A percentile compares a stretch with the other conserved stretches of the same genome.
Conservation (phyloP, 352 stramenopile species). For the Globisporangium nunn region DNA sequence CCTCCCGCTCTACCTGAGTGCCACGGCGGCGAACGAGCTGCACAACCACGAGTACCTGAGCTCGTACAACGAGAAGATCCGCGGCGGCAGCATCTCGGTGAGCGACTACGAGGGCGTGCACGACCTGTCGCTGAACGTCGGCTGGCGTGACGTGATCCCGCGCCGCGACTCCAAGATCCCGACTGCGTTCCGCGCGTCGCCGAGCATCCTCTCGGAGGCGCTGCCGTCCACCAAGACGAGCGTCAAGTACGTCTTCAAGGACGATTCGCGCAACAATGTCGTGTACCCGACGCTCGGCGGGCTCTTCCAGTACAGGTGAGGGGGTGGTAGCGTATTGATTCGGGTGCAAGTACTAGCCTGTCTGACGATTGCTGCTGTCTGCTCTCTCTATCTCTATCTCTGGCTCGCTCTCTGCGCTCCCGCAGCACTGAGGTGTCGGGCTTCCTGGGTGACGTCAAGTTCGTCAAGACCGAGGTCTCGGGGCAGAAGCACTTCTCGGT, state of each 20-base stretch:
- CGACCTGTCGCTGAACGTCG: constrained; percentile 78
- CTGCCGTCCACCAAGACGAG: constrained; percentile 89
- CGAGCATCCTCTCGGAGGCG: constrained; percentile 86
- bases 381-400: too few species aligned
- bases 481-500: constrained; percentile 78
- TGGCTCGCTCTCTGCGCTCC: background rate
- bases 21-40: constrained; percentile 73
- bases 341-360: too few species aligned
- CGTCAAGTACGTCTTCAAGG: constrained; percentile 90
- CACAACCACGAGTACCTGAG: constrained; percentile 82
- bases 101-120: constrained; percentile 84
- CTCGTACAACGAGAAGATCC: constrained; percentile 87
- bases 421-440: constrained; percentile 79
- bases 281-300: constrained; percentile 83
- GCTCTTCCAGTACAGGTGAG: constrained; percentile 82
- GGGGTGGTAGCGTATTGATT: too few species aligned
- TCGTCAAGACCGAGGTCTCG: constrained; percentile 82
- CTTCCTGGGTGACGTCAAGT: constrained; percentile 83
- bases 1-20: constrained; percentile 71
- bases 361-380: too few species aligned
- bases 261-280: constrained; percentile 83
- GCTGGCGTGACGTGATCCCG: constrained; percentile 84
- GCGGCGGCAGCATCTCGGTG: constrained; percentile 74
- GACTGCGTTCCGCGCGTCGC: constrained; percentile 85
- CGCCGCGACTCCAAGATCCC: constrained; percentile 78